These are phyloP conservation scores for Tylopilus balloui DNA, from an alignment of 768 basidiomycete species.

Conservation along the genomic window DNA sequence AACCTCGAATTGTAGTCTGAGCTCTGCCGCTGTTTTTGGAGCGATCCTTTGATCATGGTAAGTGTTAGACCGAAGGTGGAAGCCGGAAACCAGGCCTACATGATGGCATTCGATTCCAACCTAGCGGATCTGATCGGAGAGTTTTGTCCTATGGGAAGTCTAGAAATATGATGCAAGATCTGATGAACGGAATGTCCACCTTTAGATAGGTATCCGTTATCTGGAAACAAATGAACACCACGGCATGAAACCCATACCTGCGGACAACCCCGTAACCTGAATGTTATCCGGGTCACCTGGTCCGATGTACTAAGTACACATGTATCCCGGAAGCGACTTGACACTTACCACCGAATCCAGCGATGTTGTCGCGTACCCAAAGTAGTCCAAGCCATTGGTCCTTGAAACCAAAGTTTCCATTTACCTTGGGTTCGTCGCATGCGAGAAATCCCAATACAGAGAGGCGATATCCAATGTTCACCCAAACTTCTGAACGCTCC, in stretches of 20 bases:
- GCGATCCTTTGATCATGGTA: conserved; percentile 33
- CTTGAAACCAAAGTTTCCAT: conserved; percentile 81
- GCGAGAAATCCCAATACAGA: conserved; percentile 77
- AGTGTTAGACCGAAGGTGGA: background rate
- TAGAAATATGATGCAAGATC: conserved; percentile 62
- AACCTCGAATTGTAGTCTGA: conserved; percentile 58
- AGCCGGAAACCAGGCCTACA: conserved; percentile 37
- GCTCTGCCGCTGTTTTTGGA: conserved; percentile 56
- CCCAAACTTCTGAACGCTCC: conserved; percentile 63
- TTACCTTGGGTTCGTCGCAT: conserved; percentile 52
- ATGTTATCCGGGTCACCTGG: conserved; percentile 58
- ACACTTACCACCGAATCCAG: conserved; percentile 56
- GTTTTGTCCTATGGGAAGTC: conserved; percentile 46
- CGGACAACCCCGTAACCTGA: conserved; percentile 63
- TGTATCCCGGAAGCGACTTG: background rate
- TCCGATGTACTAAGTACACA: background rate
- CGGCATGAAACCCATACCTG: conserved; percentile 35
- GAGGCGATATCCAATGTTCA: conserved; percentile 74
- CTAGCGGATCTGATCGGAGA: conserved; percentile 66
- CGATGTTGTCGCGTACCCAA: conserved; percentile 68
- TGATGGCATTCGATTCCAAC: conserved; percentile 70
- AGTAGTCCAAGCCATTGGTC: conserved; percentile 73
- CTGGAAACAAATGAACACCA: background rate
- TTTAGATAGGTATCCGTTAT: conserved; percentile 17
- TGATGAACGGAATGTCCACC: conserved; percentile 75